Evolutionary conservation across 192 early-diverging fungal genomes (phyloP).

Genomic region (Geranomyces michiganensis): DNA sequence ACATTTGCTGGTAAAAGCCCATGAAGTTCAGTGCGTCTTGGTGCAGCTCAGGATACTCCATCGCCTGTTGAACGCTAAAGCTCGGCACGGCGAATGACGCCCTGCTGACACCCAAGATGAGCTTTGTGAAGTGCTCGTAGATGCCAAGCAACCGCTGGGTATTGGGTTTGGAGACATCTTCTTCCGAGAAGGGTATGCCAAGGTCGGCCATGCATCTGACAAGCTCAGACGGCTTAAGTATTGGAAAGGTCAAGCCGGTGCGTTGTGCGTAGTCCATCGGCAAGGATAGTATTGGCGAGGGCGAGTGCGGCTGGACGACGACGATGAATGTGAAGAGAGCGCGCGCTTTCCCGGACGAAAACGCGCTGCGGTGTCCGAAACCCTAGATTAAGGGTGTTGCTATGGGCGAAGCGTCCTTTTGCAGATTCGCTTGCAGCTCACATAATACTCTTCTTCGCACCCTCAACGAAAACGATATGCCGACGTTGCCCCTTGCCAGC

Average conservation of each 20-base stretch:
- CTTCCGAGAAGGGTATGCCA: conserved; percentile 68
- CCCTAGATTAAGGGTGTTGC: too few species aligned
- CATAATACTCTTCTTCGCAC: too few species aligned
- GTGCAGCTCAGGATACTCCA: conserved; percentile 63
- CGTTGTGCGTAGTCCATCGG: too few species aligned
- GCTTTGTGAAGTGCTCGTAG: conserved; percentile 73
- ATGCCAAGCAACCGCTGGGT: conserved; percentile 66
- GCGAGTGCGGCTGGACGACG: too few species aligned
- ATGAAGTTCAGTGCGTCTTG: conserved; percentile 66
- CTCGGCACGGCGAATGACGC: conserved; percentile 53
- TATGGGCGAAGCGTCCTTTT: too few species aligned
- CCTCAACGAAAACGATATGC: too few species aligned
- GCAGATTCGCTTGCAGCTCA: too few species aligned
- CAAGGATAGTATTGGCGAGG: too few species aligned
- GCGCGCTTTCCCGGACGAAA: too few species aligned
- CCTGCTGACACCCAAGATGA: conserved; percentile 65
- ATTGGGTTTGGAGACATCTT: conserved; percentile 75
- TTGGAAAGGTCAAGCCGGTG: conserved; percentile 59
- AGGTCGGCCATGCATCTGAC: conserved; percentile 77
- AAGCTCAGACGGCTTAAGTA: conserved; percentile 72
- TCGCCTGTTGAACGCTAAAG: conserved; percentile 39
- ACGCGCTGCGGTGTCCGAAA: too few species aligned
- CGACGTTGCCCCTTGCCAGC: neutral
- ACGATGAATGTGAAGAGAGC: too few species aligned
- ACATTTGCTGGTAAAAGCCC: conserved; percentile 69